Base-by-base conservation (phyloP, 164 flowering plant genomes). In the Euptelea pleiosperma region DNA sequence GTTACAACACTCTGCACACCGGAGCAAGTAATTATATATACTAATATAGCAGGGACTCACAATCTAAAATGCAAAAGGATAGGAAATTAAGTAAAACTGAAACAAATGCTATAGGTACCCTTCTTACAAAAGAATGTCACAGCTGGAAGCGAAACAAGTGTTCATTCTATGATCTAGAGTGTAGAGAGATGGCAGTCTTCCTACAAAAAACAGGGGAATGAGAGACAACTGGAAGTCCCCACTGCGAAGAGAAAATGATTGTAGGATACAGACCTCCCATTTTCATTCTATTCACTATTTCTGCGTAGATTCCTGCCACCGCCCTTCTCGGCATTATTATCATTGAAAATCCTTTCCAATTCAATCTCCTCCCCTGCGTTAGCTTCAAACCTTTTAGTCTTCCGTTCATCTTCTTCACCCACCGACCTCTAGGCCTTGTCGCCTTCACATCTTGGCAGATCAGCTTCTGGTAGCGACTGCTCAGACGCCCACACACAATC, bases 181-280 rank as follows among this genome's bases (percentile, higher is more conserved):
- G n/a, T n/a, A n/a, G n/a, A n/a, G n/a, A n/a, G n/a, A n/a, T n/a
- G n/a, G n/a, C n/a, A n/a, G n/a, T n/a, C 25, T 41, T 49, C 53
- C 43, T 43, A 31, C 24, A 44, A 31, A 43, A 48, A 22, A 37
- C 11, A 41, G 61, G 35, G 18, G 78, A 42, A 40, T 73, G 71
- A 37, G 72, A 64, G 39, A 81, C 69, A 68, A 82, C 80, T 6
- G 83, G 86, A 39, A 79, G 77, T 8, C 86, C 86, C 82, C 82
- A 79, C 2, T 79, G 79, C 39, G 77, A 65, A 14, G 78, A 68
- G 45, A 79, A 69, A 26, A 65, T 24, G 44, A 79, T 57, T 1
- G 69, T 60, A 2, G 86, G 79, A 55, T 63, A 69, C 1, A 60
- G 22, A 21, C 65, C 82, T n/a, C 58, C 79, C 47, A 57, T 30